Evolutionary conservation across 331 rosid genomes (phyloP), one percentile per base, ranked within the genome.

Genomic region (Pyracantha coccinea): DNA sequence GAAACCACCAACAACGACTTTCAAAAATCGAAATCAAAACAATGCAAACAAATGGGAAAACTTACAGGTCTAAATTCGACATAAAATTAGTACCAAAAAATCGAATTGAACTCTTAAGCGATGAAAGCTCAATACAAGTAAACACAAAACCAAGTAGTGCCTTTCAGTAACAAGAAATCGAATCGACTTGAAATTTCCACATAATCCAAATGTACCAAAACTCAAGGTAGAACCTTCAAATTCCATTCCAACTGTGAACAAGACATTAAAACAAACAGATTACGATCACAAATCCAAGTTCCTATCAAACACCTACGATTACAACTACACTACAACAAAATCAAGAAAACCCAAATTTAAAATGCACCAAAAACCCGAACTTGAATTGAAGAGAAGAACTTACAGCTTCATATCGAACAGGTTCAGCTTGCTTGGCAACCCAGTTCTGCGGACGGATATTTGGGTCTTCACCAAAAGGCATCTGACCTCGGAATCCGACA

Each of bases 341-440:
- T 20, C 12, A 23, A 55, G 57, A 68, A 5, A 53, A 41, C 25
- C 50, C 38, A 52, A 64, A 16, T 12, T 52, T 21, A 4, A 45
- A 2, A 16, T 8, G 70, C 53, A 72, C 54, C 9, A n/a, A 21
- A 11, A 68, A 68, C 77, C 47, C n/a, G 16, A 25, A 24, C 44
- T 28, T 28, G 47, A 25, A 47, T 53, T 0, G 66, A 53, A 20
- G 16, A 50, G 11, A 28, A n/a, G 2, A 44, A 68, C 86, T 77
- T 9, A 85, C 89, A 73, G 74, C 41, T 50, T 67, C 88, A 71
- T 75, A 81, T 62, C 52, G 38, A 27, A 75, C 19, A 19, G 89
- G 79, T 4, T 73, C 76, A 76, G 79, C 29, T 74, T 84, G 88
- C 16, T 77, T 54, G 79, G 33, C 65, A 68, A 76, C 74, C 91